Evolutionary conservation across 352 stramenopile genomes (phyloP), one percentile per base, ranked within the genome.

Genomic region (Globisporangium paroecandrum): DNA sequence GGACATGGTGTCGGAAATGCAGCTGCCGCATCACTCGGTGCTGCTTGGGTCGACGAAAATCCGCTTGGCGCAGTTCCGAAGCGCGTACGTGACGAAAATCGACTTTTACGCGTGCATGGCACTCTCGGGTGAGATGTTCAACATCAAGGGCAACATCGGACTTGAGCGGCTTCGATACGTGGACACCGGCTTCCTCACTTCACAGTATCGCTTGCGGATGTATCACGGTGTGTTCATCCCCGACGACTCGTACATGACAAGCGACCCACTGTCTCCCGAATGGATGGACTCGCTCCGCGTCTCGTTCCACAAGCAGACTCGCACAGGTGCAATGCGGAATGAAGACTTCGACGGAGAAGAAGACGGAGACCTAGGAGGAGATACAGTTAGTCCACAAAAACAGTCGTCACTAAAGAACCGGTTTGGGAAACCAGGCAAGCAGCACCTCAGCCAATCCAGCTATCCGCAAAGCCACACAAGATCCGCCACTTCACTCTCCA

Each of bases 31-130:
- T 3, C 82, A 90, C 46, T 81, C 76, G 1, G 55, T 93, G 29
- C 59, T 91, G 10, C 65, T 95, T 0, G 87, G 87, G 0, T 87
- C 82, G 1, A 93, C 87, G 0, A 90, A 86, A 57, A 85, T 95
- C 38, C 85, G 83, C 3, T 82, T 95, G 75, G 82, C 83, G 7
- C 85, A 92, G 55, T 95, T 95, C 49, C 85, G 83, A 62, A 92
- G 82, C 29, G 82, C 85, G n/a, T 93, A 90, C 57, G 83, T 93
- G 29, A 93, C 87, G 5, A 95, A 93, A 66, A 83, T 91, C 27
- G 87, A 95, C 68, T 90, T 93, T 51, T 93, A 93, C 60, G 85
- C 87, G 0, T 93, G 85, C 57, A 91, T 95, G 85, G 82, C 83
- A 12, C 80, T 93, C 32, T 83, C 76, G 0, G 85, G 85, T 7